These are phyloP conservation scores for Didymella pinodella DNA, from an alignment of 2,329 filamentous ascomycete genomes.

Conservation along the genomic window DNA sequence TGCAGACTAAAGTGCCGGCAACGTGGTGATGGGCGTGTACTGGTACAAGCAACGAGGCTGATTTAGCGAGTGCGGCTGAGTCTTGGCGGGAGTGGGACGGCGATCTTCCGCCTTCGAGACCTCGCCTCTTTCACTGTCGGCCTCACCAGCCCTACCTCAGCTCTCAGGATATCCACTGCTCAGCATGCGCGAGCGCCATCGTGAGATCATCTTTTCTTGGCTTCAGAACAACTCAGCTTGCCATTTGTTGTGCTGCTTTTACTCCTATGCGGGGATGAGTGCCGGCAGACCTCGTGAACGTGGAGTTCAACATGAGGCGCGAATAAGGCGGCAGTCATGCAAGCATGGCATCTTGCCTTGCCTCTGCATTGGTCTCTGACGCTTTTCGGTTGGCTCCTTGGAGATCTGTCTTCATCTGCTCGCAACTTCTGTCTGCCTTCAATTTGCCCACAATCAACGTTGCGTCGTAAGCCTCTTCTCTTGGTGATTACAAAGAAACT, in stretches of 20 bases:
- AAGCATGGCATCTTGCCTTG: neutral
- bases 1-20: slow-evolving; percentile 2
- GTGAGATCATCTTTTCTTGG: neutral
- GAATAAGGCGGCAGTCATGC: neutral
- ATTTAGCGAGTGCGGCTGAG: slow-evolving; percentile 3
- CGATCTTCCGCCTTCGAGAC: slow-evolving; percentile 1
- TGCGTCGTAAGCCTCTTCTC: neutral
- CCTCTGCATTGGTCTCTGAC: too few relatives aligned
- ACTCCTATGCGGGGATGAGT: neutral
- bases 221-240: neutral
- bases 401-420: neutral
- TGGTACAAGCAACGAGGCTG: slow-evolving; percentile 1
- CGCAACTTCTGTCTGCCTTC: neutral
- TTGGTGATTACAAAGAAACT: neutral
- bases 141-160: neutral
- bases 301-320: neutral
- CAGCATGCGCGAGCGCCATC: neutral
- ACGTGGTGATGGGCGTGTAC: neutral
- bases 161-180: neutral
- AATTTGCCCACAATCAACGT: neutral
- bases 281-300: neutral
- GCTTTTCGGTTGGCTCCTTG: neutral
- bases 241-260: neutral
- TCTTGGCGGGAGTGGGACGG: neutral
- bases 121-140: neutral